These are phyloP conservation scores for Gastrodia elata DNA, from an alignment of 106 monocot genomes.

Conservation along the genomic window DNA sequence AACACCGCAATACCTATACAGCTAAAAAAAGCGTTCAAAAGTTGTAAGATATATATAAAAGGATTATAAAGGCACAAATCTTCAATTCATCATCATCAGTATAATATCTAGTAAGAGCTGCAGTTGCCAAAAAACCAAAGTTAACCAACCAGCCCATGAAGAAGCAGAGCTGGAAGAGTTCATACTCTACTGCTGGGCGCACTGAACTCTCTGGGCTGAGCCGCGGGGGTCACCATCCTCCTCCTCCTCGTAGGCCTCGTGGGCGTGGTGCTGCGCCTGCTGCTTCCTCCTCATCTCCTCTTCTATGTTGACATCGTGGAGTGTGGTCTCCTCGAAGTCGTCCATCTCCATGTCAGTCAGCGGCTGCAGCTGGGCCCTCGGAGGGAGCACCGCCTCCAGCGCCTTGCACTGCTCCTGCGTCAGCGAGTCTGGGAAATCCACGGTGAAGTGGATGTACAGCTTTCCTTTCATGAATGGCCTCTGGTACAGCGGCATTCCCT, in stretches of 20 bases:
- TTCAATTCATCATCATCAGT: no score
- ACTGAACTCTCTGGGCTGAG: constrained; percentile 68
- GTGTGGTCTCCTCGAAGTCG: constrained; percentile 59
- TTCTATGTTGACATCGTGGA: constrained; percentile 60
- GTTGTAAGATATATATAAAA: no score
- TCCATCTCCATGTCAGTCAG: constrained; percentile 61
- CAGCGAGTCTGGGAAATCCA: constrained; percentile 54
- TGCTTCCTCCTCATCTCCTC: constrained; percentile 74
- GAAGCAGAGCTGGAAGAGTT: no score
- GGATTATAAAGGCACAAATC: no score
- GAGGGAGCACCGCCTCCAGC: constrained; percentile 32
- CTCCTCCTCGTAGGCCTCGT: constrained; percentile 65
- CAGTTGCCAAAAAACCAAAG: no score
- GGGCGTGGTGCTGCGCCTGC: constrained; percentile 34
- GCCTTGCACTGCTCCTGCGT: constrained; percentile 43
- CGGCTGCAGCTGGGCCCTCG: constrained; percentile 24
- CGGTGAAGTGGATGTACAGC: constrained; percentile 57
- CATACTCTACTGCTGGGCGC: constrained; percentile 54
- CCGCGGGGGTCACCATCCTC: constrained; percentile 59
- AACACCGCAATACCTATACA: no score
- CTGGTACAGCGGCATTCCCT: constrained; percentile 24
- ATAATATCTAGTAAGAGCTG: no score
- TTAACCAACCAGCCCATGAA: no score
- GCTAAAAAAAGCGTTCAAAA: no score
- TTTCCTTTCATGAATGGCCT: constrained; percentile 21